Base-by-base conservation (phyloP, 177 flowering plant species). In the Tripterygium wilfordii region DNA sequence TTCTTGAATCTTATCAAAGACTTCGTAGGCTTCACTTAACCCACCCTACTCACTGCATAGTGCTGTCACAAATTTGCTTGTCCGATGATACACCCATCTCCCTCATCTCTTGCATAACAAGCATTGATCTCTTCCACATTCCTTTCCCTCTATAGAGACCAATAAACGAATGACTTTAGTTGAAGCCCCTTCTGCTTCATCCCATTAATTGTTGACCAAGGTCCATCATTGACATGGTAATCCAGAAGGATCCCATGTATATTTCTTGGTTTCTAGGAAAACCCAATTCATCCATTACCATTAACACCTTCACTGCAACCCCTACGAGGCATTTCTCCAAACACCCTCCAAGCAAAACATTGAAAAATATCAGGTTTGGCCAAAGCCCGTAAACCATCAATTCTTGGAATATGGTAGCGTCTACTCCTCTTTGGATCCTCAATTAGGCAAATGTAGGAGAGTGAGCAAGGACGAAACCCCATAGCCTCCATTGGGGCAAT, bases 41-140 rank as follows among this genome's bases (percentile, higher is more conserved):
- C 82, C 81, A 25, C 91, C 87, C 63, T 63, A 69, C 38, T 79
- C 80, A 25, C 90, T 85, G 90, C 45, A 88, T 79, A 10, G 85
- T 73, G 62, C 83, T 79, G 47, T 77, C 79, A 56, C 74, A 88
- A 28, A 88, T 69, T 51, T 66, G 56, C 51, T 47, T 73, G 43
- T 85, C 90, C 1, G 69, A 32, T 1, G 65, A 8, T 13, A 88
- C 40, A 18, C 86, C 88, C 64, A 42, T 66, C 40, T 75, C 85
- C 52, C 56, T 65, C 23, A 85, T 71, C 72, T 88, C 94, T 38
- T 60, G 61, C 36, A 88, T 48, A 51, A 85, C 61, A 17, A 53
- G 75, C 14, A 75, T 46, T 1, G 94, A 86, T 57, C 85, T 88
- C 77, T 71, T 85, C 96, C 96, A 88, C 94, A 85, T 77, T 62